These are phyloP conservation scores for Microdochium paspali DNA, from an alignment of 2,329 filamentous ascomycete species.

Conservation along the genomic window DNA sequence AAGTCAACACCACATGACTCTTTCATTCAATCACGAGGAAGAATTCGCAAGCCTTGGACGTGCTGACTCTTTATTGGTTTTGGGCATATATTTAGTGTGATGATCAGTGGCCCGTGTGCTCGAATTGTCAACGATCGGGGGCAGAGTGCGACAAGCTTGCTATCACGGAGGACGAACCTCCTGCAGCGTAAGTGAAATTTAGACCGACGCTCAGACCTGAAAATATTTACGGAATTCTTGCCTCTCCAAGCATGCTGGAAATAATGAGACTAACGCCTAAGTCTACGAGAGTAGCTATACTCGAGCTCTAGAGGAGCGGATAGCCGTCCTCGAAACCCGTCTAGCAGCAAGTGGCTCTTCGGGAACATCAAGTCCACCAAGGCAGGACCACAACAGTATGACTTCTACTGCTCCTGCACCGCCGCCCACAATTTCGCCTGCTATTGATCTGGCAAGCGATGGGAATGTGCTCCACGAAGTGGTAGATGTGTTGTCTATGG, in stretches of 20 bases:
- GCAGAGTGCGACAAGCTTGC: conserved; percentile 29
- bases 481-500: conserved; percentile 38
- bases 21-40: no score
- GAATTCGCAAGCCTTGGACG: no score
- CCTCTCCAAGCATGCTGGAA: no score
- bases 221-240: no score
- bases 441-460: conserved; percentile 4
- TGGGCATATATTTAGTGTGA: conserved; percentile 27
- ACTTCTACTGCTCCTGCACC: no score
- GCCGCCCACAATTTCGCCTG: no score
- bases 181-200: conserved; percentile 20
- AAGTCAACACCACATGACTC: conserved; percentile 6
- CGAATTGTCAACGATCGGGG: conserved; percentile 31
- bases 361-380: no score
- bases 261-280: no score
- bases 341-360: conserved; percentile 9
- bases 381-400: no score
- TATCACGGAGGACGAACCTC: conserved; percentile 25
- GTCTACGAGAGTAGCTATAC: conserved; percentile 22
- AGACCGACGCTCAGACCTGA: no score
- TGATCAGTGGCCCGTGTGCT: conserved; percentile 31
- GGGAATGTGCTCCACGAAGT: conserved; percentile 28
- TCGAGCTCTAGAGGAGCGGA: conserved; percentile 28
- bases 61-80: conserved; percentile 1
- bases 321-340: conserved; percentile 27